Conservation (phyloP, 2,329 filamentous ascomycete species). For the Colletotrichum tofieldiae region DNA sequence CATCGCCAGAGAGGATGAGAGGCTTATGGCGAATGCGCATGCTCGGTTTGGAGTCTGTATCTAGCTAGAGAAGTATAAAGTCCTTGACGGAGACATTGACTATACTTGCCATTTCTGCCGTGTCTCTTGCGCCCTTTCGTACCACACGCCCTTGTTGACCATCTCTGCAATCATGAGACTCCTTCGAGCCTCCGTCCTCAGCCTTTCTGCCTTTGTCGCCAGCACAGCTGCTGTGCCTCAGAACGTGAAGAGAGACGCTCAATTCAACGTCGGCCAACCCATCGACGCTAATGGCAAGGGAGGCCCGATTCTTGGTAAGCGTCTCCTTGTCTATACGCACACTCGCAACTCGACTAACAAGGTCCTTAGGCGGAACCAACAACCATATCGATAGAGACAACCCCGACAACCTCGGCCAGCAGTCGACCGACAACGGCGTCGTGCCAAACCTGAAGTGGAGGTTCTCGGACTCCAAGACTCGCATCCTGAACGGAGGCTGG, state of each 20-base stretch:
- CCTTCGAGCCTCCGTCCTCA: slow-evolving; percentile 2
- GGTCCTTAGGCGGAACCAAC: slow-evolving; percentile 74
- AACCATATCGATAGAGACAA: slow-evolving; percentile 73
- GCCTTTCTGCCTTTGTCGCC: slow-evolving; percentile 6
- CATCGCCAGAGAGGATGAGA: slow-evolving; percentile 4
- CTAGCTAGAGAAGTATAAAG: not conserved
- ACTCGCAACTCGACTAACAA: not conserved
- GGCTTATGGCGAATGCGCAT: not conserved
- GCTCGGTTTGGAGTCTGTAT: not conserved
- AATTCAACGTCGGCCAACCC: slow-evolving; percentile 69
- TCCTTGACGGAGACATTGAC: not conserved
- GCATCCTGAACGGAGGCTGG: slow-evolving; percentile 76
- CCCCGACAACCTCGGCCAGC: slow-evolving; percentile 74
- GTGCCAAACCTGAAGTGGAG: slow-evolving; percentile 80
- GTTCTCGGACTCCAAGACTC: slow-evolving; percentile 78
- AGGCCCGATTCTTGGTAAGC: slow-evolving; percentile 69
- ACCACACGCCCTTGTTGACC: not conserved
- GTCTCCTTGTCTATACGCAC: not conserved
- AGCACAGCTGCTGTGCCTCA: slow-evolving; percentile 10
- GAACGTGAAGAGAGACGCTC: slow-evolving; percentile 41
- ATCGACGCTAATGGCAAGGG: slow-evolving; percentile 72
- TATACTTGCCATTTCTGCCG: not conserved
- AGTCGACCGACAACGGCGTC: slow-evolving; percentile 74
- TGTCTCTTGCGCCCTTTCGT: not conserved
- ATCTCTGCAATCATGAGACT: slow-evolving; percentile 24